These are phyloP conservation scores for Tieghemostelium lacteum DNA, from an alignment of 78 protist genomes.

Conservation along the genomic window DNA sequence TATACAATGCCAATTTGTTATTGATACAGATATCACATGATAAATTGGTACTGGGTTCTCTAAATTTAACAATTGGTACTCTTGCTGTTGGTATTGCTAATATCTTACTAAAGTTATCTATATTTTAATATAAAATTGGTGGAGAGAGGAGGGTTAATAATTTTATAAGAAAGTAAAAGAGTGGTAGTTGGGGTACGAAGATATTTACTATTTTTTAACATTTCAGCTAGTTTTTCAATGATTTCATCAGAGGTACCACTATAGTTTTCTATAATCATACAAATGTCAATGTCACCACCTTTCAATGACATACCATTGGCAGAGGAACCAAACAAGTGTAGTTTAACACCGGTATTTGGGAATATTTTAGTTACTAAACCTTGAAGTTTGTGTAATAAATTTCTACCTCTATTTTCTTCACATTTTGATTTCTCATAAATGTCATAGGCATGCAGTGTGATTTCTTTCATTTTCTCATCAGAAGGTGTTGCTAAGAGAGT, in stretches of 20 bases:
- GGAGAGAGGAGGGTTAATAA: background rate
- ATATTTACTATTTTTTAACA: conserved; percentile 46
- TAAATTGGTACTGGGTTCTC: conserved; percentile 42
- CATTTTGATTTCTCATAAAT: conserved; percentile 72
- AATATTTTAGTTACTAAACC: conserved; percentile 48
- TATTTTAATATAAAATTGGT: background rate
- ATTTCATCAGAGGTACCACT: conserved; percentile 60
- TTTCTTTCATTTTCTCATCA: conserved; percentile 13
- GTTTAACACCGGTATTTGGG: conserved; percentile 53
- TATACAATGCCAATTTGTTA: conserved; percentile 69
- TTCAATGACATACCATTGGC: conserved; percentile 80
- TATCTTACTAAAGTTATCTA: conserved; percentile 29
- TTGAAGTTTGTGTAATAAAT: conserved; percentile 35
- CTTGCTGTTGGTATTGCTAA: conserved; percentile 82
- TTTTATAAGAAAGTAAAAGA: too few species aligned
- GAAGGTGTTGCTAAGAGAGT: conserved; percentile 56
- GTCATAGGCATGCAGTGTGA: conserved; percentile 55
- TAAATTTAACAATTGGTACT: conserved; percentile 82
- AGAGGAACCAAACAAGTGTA: conserved; percentile 82
- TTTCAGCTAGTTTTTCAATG: conserved; percentile 39
- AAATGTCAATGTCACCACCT: conserved; percentile 78
- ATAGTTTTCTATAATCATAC: conserved; percentile 56
- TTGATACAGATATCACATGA: conserved; percentile 81
- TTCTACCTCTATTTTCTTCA: conserved; percentile 64
- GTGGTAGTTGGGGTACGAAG: background rate